Evolutionary conservation across 176 grass and related monocot genomes (phyloP), one percentile per base, ranked within the genome.

Genomic region (Carex myosuroides): DNA sequence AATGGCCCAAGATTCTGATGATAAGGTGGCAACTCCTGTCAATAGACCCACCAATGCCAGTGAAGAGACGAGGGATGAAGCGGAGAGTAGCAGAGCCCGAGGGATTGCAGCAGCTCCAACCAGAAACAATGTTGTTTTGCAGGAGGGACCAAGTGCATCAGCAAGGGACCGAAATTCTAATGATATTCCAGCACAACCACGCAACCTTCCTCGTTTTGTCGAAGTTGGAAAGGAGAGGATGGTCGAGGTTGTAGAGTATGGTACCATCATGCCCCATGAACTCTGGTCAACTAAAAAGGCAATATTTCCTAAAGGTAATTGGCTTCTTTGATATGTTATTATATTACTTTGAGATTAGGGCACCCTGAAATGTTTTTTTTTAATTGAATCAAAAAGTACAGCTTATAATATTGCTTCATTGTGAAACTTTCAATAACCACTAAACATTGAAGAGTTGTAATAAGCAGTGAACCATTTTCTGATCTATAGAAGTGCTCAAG

Each of bases 291-390:
- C 90, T 54, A 88, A 48, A 83, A 84, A 94, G 77, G 84, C 86
- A 75, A 93, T 97, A 79, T 97, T 97, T 65, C 92, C 92, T 11
- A 94, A 94, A 94, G 95, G 92, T 97, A 88, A 4, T 53, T 54
- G 18, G 16, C 37, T 55, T 53, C 3, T 6, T 0, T 39, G 0
- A 39, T 39, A 6, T 39, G 37, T 6, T 39, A 39, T 39, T 6
- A 39, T 39, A 39, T 39, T 39, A 6, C 0, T 39, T 39, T 39
- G 37, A 39, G 37, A 39, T 39, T 39, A 39, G 37, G 37, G 37
- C 37, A 39, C 33, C 33, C 33, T 35, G 3, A 35, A 35, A 3
- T 35, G 33, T 35, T 4, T 4, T 4, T 35, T 35, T 5, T 54
- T 53, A 20, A 26, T 13, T 52, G 46, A 53, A 21, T 10, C 10